These are phyloP conservation scores for Fusarium bactridioides DNA, from an alignment of 2,329 filamentous ascomycete genomes.

Conservation along the genomic window DNA sequence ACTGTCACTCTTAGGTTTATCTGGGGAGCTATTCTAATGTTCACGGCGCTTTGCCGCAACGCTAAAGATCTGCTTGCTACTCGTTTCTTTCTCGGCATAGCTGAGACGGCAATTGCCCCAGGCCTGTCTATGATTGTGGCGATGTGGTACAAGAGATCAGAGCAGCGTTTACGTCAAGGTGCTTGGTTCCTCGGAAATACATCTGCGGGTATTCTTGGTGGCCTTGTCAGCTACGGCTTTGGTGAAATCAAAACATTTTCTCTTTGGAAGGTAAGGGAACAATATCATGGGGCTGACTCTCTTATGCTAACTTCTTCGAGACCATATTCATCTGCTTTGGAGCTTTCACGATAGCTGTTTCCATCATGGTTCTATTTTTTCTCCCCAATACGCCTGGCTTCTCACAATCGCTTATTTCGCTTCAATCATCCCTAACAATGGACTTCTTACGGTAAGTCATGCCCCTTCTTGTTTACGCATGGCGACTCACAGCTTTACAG, in stretches of 20 bases:
- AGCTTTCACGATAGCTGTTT: not conserved
- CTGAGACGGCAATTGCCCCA: not conserved
- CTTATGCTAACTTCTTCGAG: not conserved
- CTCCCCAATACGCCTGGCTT: not conserved
- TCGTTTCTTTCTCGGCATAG: not conserved
- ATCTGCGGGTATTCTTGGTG: not conserved
- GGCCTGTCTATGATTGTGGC: not conserved
- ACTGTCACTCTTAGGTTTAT: not conserved
- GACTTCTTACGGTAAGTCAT: not conserved
- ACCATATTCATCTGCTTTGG: not conserved
- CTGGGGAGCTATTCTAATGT: not conserved
- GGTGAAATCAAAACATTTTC: not conserved
- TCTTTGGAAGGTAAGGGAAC: not conserved
- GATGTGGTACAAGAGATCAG: not conserved
- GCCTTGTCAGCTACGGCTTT: not conserved
- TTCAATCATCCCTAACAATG: not conserved
- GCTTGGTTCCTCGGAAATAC: not conserved
- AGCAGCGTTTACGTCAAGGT: not conserved
- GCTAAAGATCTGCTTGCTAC: not conserved
- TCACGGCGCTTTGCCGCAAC: not conserved
- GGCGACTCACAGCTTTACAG: not conserved
- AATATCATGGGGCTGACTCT: rapidly evolving
- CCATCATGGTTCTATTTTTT: not conserved
- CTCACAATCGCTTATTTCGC: not conserved
- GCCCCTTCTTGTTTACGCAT: rapidly evolving